Base-by-base conservation (phyloP, 1,139 yeast genomes). In the Yamadazyma diospyri region DNA sequence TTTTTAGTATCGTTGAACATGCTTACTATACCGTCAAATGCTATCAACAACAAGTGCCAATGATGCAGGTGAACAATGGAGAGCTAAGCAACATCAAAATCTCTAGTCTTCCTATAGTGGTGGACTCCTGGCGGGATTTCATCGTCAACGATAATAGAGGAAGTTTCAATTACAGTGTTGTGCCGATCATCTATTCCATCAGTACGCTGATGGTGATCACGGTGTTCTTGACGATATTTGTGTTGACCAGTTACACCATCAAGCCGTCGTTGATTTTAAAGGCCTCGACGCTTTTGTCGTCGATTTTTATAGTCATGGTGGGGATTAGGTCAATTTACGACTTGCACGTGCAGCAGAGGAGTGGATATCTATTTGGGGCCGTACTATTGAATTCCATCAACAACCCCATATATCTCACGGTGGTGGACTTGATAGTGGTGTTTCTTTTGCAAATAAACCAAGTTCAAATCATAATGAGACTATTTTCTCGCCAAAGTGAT, bases 401-500 rank as follows among this genome's bases (percentile, higher is more conserved):
- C 41, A 48, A 50, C 2, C 71, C 74, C 24, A 44, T 62, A 5
- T 69, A 74, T 14, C 70, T 83, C 42, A 72, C 76, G 35, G 65
- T 78, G 6, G 60, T 84, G n/a, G 87, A 81, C 45, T 64, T 84
- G 25, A 50, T 86, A 1, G 74, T 78, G 18, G 78, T 78, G 15
- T 55, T 81, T 6, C 49, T 83, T 5, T 61, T 83, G 14, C 83
- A 81, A 51, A 61, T 84, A 22, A 78, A 86, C 37, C 92, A 84
- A 51, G 88, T 84, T 0, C 89, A 83, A 48, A 79, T 84, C 16
- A 68, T 83, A 5, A 81, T 81, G 76, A 61, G 92, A 34, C 59
- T 84, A 17, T 85, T 83, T 47, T 76, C 76, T 34, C 66, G 95
- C 25, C 82, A 74, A 34, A 70, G 72, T 35, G 95, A 87, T 55